Evolutionary conservation across 352 stramenopile genomes (phyloP), one percentile per base, ranked within the genome.

Genomic region (Plasmopara viticola): DNA sequence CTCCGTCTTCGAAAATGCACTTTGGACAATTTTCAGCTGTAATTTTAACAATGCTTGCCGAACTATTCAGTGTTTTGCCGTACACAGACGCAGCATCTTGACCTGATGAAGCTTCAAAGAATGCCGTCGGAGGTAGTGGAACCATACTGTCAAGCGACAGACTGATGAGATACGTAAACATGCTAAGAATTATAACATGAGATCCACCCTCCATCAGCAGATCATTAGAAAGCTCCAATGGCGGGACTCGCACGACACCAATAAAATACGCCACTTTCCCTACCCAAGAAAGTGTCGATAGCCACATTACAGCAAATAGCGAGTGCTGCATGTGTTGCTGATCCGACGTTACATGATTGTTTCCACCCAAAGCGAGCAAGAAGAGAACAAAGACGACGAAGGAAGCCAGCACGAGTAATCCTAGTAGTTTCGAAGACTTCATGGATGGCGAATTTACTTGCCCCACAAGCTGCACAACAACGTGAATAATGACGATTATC

Each of bases 1-100:
- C 84, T 13, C 71, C 84, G 39, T 94, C 81, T 58, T 94, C 81
- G 38, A 84, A 88, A 30, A 94, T 51, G 51, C 84, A 94, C 41
- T 85, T 79, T 0, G 79, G 78, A 31, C 84, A 94, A 46, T 84
- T 87, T 44, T 90, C 84, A 40, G 82, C 75, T 6, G 79, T 86
- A 39, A 92, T 84, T 31, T 65, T 75, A 30, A 61, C 48, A 40
- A 6, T 17, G 14, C 25, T 53, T 18, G n/a, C 40, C 14, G 50
- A 44, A 13, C 48, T 62, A 10, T 29, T 64, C 0, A 56, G 44
- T n/a, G 44, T 65, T 15, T 72, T 68, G 17, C 58, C 62, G 9
- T 84, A 83, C 2, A 66, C 55, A 0, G 65, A 74, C 2, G 63
- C 70, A 6, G 56, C 59, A 53, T 86, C 76, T 37, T 80, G 67